phyloP scores from a whole-genome alignment of 2,329 filamentous ascomycete genomes.

The Colletotrichum orchidophilum region DNA sequence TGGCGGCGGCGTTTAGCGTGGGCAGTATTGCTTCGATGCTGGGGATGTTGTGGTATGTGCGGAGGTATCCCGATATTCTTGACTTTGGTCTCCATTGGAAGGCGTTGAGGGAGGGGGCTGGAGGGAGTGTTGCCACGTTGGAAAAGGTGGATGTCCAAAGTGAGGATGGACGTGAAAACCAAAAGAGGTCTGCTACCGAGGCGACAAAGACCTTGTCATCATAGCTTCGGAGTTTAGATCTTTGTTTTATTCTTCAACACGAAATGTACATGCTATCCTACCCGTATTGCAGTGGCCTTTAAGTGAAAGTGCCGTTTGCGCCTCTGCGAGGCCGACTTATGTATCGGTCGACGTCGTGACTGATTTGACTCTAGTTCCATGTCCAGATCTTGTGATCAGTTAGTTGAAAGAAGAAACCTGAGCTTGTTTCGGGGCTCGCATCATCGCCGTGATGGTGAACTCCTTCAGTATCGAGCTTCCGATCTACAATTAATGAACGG shows the following conservation, averaged over 20 bases:
- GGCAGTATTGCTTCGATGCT: conserved; percentile 43
- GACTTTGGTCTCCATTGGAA: conserved; percentile 24
- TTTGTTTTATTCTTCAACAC: neutral
- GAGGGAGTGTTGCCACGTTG: neutral
- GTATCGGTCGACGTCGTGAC: neutral
- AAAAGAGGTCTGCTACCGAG: neutral
- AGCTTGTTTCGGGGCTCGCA: too few relatives aligned
- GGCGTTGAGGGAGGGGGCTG: neutral
- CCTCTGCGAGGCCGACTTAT: neutral
- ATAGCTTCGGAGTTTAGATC: neutral
- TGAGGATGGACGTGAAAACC: neutral
- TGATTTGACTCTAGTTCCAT: neutral
- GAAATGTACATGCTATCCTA: too few relatives aligned
- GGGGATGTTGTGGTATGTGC: conserved; percentile 41
- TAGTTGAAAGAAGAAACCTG: too few relatives aligned
- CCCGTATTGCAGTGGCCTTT: too few relatives aligned
- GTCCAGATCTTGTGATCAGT: neutral
- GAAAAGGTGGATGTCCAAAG: conserved; percentile 5
- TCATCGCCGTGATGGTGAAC: too few relatives aligned
- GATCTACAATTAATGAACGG: too few relatives aligned
- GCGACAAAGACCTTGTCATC: neutral
- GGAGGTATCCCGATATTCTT: conserved; percentile 34
- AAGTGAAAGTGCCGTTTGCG: neutral
- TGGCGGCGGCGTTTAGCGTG: conserved; percentile 44
- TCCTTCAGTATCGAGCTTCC: too few relatives aligned